phyloP scores from a whole-genome alignment of 768 basidiomycete species.

The Neoboletus subvelutipes region DNA sequence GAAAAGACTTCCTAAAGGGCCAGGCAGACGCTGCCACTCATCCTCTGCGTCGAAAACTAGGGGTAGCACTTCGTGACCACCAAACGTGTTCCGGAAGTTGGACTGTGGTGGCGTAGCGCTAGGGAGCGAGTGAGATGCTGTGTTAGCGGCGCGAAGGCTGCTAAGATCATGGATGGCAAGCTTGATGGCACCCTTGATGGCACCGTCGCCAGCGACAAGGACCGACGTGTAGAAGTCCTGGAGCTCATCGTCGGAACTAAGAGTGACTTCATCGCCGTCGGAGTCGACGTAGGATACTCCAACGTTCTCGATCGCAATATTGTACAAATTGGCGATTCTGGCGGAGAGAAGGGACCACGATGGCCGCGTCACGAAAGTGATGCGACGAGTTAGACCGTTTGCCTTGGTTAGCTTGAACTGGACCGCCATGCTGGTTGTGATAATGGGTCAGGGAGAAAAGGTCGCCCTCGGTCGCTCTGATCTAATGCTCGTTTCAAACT shows the following conservation, averaged over 20 bases:
- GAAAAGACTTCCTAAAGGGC: slow-evolving; percentile 42
- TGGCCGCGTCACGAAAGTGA: slow-evolving; percentile 51
- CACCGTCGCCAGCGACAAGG: slow-evolving; percentile 17
- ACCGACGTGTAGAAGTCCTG: slow-evolving; percentile 59
- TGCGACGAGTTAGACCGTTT: slow-evolving; percentile 58
- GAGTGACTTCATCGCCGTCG: slow-evolving; percentile 75
- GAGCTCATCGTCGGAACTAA: slow-evolving; percentile 77
- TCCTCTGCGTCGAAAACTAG: slow-evolving; percentile 50
- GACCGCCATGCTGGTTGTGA: slow-evolving; percentile 44
- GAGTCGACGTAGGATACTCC: slow-evolving; percentile 71
- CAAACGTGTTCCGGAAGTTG: slow-evolving; percentile 62
- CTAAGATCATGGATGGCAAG: slow-evolving; percentile 63
- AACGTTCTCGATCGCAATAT: slow-evolving; percentile 55
- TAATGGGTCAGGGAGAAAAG: slow-evolving; percentile 21
- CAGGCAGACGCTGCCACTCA: slow-evolving; percentile 63
- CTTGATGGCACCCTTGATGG: slow-evolving; percentile 55
- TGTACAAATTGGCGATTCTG: slow-evolving; percentile 53
- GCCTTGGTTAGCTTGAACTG: slow-evolving; percentile 66
- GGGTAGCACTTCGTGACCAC: slow-evolving; percentile 45
- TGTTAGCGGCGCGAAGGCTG: slow-evolving; percentile 33
- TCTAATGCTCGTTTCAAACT: slow-evolving; percentile 40
- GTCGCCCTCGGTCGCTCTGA: neutral
- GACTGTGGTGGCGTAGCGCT: slow-evolving; percentile 34
- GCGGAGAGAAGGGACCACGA: slow-evolving; percentile 56
- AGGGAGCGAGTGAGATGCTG: slow-evolving; percentile 34